Base-by-base conservation (phyloP, 371 early-diverging fungal genomes). In the Mortierella sp. region DNA sequence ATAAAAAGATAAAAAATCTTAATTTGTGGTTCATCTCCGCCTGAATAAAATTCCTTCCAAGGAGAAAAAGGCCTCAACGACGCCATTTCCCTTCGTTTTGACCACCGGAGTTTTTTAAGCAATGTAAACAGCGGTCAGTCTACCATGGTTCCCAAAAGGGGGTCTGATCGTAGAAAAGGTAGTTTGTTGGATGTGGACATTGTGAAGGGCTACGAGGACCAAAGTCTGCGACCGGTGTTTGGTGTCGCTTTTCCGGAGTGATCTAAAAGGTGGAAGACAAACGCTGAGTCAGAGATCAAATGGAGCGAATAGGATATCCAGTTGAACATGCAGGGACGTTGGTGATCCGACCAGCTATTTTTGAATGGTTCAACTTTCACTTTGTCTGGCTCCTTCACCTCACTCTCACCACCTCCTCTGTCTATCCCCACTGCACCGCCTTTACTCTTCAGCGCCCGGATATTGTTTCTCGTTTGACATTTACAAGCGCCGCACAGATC, bases 401-500 rank as follows among this genome's bases (percentile, higher is more conserved):
- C 4, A 4, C 16, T 0, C 63, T 14, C 32, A 10, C 10, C 38
- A 6, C 24, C 24, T 21, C 18, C 38, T 24, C 41, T 21, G 16
- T 12, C 60, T n/a, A 5, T 7, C 38, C 32, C 7, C 35, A 63
- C 8, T 35, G 38, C 27, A 56, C 24, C 6, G 24, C 56, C 56
- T 56, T n/a, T 27, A 7, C 56, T 27, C 51, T 51, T 21, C 21
- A 51, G 29, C 60, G 1, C 32, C 65, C 41, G 65, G 65, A 65
- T 68, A 24, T 68, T 68, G 5, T 41, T 41, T 41, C 41, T 41
- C 41, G 2, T 35, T 58, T 58, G 10, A 29, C 35, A 4, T 7
- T 38, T 68, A 68, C 68, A 68, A 41, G 38, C 41, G 43, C 68
- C 68, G 68, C 68, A 68, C 68, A 68, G 68, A 24, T 38, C 68